Evolutionary conservation across 257 asterid genomes (phyloP).

Genomic region (Nicotiana paniculata): DNA sequence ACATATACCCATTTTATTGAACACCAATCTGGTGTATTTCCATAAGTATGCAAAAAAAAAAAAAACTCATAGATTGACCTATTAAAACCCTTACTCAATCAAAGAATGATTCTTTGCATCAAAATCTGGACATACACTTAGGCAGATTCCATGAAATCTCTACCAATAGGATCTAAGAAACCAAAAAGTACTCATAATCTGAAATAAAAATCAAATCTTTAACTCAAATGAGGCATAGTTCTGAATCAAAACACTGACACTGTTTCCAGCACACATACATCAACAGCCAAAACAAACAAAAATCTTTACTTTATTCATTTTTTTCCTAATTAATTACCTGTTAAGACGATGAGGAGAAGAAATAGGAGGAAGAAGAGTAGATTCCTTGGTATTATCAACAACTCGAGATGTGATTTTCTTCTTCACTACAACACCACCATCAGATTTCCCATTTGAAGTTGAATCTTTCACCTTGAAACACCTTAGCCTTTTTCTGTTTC

Average conservation of each 20-base stretch:
- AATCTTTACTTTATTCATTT: not conserved
- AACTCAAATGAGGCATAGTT: not conserved
- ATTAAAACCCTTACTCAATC: not conserved
- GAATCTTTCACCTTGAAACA: slow-evolving; percentile 31
- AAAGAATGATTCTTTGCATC: not conserved
- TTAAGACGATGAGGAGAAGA: slow-evolving; percentile 61
- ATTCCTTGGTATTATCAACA: slow-evolving; percentile 35
- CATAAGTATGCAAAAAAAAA: not conserved
- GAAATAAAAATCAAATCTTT: not conserved
- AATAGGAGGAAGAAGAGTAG: slow-evolving; percentile 34
- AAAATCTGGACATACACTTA: not conserved
- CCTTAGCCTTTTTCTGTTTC: slow-evolving; percentile 32
- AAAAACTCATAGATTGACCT: not conserved
- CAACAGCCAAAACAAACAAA: not conserved
- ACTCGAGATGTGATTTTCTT: slow-evolving; percentile 58
- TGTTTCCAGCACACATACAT: not conserved
- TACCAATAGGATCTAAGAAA: not conserved
- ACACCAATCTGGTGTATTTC: not conserved
- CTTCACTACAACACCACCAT: slow-evolving; percentile 16
- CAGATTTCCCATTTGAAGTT: slow-evolving; percentile 24
- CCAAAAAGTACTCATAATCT: not conserved
- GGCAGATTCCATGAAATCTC: not conserved
- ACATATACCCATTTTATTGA: not conserved
- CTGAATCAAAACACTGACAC: slow-evolving; percentile 3
- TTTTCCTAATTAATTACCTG: slow-evolving; percentile 36